Conservation (phyloP, 1,139 yeast species). For the Yamadazyma buinensis region DNA sequence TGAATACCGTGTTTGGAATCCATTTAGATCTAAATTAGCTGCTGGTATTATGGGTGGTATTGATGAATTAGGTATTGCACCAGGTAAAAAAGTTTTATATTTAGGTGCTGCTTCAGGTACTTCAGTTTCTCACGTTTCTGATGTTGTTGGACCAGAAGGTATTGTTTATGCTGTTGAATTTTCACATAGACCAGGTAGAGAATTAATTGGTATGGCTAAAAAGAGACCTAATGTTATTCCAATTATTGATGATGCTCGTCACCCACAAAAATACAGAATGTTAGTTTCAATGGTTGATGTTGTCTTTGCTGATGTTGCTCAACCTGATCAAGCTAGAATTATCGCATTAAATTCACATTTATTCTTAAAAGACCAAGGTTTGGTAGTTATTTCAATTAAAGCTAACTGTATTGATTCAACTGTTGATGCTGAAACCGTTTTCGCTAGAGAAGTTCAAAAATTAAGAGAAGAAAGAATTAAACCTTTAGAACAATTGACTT, state of each 20-base stretch:
- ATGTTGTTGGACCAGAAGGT: conserved; percentile 98
- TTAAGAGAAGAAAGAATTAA: conserved; percentile 98
- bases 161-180: conserved; percentile 98
- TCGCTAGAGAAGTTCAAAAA: conserved; percentile 98
- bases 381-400: conserved; percentile 96
- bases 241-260: conserved; percentile 99
- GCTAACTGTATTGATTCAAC: conserved; percentile 99
- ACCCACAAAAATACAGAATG: conserved; percentile 99
- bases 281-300: conserved; percentile 97
- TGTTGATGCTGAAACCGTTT: conserved; percentile 98
- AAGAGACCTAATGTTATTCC: conserved; percentile 99
- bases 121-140: conserved; percentile 97
- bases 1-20: conserved; percentile 99
- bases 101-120: conserved; percentile 99
- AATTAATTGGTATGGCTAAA: conserved; percentile 98
- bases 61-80: conserved; percentile 94
- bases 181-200: conserved; percentile 99
- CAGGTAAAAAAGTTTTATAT: conserved; percentile 96
- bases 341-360: conserved; percentile 97
- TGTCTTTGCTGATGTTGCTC: conserved; percentile 99
- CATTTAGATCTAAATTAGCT: conserved; percentile 98
- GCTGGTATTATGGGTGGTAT: conserved; percentile 99
- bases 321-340: conserved; percentile 99
- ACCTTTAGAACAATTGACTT: conserved; percentile 96
- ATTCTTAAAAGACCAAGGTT: conserved; percentile 97